A percentile compares a stretch with the other conserved stretches of the same genome.
Conservation (phyloP, 2,329 filamentous ascomycete species). For the Ilyonectria sp. region DNA sequence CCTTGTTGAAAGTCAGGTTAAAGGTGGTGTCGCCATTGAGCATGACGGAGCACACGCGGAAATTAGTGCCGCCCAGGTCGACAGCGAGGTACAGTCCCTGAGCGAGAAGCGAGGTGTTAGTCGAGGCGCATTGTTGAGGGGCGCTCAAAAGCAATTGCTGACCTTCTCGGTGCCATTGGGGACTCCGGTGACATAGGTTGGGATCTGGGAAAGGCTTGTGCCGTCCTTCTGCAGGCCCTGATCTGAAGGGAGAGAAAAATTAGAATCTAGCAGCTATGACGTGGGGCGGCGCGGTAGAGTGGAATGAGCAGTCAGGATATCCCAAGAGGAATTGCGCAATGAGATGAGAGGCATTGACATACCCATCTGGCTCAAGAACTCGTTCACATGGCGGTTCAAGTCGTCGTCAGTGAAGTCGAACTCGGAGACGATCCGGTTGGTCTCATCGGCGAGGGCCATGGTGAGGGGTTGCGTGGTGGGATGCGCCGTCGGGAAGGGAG, state of each 20-base stretch:
- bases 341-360: conserved; percentile 43
- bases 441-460: conserved; percentile 79
- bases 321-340: conserved; percentile 18
- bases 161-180: conserved; percentile 99
- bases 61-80: conserved; percentile 98
- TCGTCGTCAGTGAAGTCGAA: conserved; percentile 88
- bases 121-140: neutral
- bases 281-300: conserved; percentile 21
- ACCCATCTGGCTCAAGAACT: conserved; percentile 91
- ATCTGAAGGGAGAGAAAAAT: conserved; percentile 62
- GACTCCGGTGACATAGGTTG: conserved; percentile 95
- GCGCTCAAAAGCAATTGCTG: conserved; percentile 40
- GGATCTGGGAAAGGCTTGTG: conserved; percentile 93
- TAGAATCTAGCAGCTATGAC: conserved; percentile 25
- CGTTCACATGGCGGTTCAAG: conserved; percentile 84
- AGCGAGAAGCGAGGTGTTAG: conserved; percentile 27
- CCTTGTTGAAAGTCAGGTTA: conserved; percentile 92
- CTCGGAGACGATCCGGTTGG: conserved; percentile 83
- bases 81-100: conserved; percentile 96
- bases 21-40: conserved; percentile 96
- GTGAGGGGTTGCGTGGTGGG: conserved; percentile 70
- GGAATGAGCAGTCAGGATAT: conserved; percentile 18
- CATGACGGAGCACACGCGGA: conserved; percentile 95
- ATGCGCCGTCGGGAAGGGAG: conserved; percentile 67
- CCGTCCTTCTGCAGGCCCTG: conserved; percentile 86